Evolutionary conservation across 164 flowering plant species (phyloP).

Genomic region (Vitis rupestris): DNA sequence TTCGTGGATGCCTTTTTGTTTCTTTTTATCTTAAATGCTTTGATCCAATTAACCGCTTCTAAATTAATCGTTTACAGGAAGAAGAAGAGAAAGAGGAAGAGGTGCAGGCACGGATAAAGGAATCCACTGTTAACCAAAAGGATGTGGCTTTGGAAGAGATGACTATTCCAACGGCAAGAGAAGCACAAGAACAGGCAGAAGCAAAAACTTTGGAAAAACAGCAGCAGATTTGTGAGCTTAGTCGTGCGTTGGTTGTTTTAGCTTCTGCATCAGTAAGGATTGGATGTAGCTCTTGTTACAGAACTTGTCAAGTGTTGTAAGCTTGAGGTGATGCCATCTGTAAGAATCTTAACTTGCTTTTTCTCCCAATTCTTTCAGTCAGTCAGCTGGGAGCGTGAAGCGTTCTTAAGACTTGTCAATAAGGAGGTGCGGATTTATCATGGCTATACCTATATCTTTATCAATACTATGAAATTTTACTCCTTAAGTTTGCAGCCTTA

Average conservation of each 20-base stretch:
- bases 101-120: constrained; percentile 66
- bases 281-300: not conserved
- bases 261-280: constrained; percentile 90
- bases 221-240: constrained; percentile 79
- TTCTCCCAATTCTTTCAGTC: constrained; percentile 54
- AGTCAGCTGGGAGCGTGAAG: constrained; percentile 95
- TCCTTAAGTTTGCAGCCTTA: no score
- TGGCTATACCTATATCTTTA: no score
- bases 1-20: no score
- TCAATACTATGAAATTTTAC: no score
- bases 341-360: not conserved
- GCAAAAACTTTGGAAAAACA: constrained; percentile 58
- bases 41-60: no score
- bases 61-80: constrained; percentile 38
- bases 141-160: constrained; percentile 90
- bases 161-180: constrained; percentile 58
- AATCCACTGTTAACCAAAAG: constrained; percentile 41
- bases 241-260: constrained; percentile 88
- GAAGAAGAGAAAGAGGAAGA: constrained; percentile 90
- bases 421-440: constrained; percentile 61
- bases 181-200: constrained; percentile 59
- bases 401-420: constrained; percentile 83
- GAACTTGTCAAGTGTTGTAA: not conserved
- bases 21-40: no score
- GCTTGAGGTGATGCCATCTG: not conserved